A percentile compares a stretch with the other conserved stretches of the same genome.
Evolutionary conservation across 305 asterid genomes (phyloP).

Genomic region (Petunia hybrid): DNA sequence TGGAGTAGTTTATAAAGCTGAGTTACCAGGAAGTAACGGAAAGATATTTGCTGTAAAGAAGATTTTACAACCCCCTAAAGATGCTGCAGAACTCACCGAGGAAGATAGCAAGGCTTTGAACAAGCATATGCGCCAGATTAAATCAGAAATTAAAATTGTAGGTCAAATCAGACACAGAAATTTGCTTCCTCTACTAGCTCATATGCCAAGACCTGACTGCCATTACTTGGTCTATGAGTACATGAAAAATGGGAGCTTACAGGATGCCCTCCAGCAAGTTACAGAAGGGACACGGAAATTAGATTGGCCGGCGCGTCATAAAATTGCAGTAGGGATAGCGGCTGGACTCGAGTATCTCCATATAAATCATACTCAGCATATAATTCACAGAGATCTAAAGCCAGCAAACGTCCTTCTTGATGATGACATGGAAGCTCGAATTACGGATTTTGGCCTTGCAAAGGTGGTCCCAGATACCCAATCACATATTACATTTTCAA

Average conservation of each 20-base stretch:
- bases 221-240: constrained; percentile 68
- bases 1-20: constrained; percentile 65
- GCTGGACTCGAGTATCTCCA: constrained; percentile 77
- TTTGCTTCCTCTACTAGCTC: constrained; percentile 61
- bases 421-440: constrained; percentile 76
- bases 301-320: constrained; percentile 57
- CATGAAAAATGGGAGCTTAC: constrained; percentile 78
- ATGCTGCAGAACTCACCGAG: constrained; percentile 51
- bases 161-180: constrained; percentile 69
- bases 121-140: constrained; percentile 70
- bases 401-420: constrained; percentile 69
- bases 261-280: constrained; percentile 53
- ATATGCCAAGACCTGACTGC: constrained; percentile 61
- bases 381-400: constrained; percentile 70
- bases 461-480: constrained; percentile 56
- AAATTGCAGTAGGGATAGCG: constrained; percentile 62
- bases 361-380: constrained; percentile 52
- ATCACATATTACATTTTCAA: constrained; percentile 59
- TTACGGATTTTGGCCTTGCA: constrained; percentile 73
- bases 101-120: constrained; percentile 59
- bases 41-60: constrained; percentile 72
- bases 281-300: constrained; percentile 45
- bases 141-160: constrained; percentile 66
- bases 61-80: constrained; percentile 47
- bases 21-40: constrained; percentile 57